Evolutionary conservation across 2,329 filamentous ascomycete species (phyloP).

Genomic region (Diaporthe ampelina): DNA sequence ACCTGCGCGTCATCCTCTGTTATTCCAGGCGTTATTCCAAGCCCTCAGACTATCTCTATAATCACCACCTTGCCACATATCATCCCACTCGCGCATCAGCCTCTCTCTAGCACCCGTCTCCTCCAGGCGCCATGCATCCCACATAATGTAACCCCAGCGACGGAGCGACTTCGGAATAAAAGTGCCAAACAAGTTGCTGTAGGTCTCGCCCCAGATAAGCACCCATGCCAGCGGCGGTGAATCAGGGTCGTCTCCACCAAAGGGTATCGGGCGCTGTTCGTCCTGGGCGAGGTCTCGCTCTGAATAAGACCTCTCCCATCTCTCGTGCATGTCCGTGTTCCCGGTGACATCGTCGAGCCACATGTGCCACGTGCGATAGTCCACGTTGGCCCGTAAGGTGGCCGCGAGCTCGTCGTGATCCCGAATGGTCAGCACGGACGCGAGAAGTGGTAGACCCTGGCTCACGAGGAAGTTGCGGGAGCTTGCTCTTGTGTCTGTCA

Average conservation of each 20-base stretch:
- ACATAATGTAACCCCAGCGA: constrained; percentile 45
- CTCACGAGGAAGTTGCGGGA: constrained; percentile 9
- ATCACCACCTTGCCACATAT: constrained; percentile 36
- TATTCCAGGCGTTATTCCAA: not conserved
- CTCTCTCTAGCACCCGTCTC: constrained; percentile 15
- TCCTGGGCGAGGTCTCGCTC: constrained; percentile 18
- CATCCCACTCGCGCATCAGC: constrained; percentile 31
- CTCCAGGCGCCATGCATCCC: constrained; percentile 42
- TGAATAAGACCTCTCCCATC: constrained; percentile 12
- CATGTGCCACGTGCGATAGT: not conserved
- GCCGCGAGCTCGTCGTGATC: constrained; percentile 6
- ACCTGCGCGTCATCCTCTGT: not conserved
- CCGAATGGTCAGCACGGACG: not conserved
- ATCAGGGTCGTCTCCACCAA: constrained; percentile 38
- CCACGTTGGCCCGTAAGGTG: not conserved
- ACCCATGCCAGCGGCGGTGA: constrained; percentile 44
- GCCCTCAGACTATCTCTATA: constrained; percentile 31
- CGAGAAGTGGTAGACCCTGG: constrained; percentile 13
- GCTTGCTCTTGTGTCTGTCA: not conserved
- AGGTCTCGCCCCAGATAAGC: constrained; percentile 42
- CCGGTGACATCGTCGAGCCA: constrained; percentile 18
- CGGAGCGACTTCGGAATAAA: constrained; percentile 38
- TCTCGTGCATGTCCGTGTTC: constrained; percentile 15
- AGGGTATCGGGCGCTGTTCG: constrained; percentile 31
- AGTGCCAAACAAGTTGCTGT: constrained; percentile 42